A percentile compares a stretch with the other conserved stretches of the same genome.
phyloP scores from a whole-genome alignment of 331 rosid genomes.

The Stylosanthes scabra region DNA sequence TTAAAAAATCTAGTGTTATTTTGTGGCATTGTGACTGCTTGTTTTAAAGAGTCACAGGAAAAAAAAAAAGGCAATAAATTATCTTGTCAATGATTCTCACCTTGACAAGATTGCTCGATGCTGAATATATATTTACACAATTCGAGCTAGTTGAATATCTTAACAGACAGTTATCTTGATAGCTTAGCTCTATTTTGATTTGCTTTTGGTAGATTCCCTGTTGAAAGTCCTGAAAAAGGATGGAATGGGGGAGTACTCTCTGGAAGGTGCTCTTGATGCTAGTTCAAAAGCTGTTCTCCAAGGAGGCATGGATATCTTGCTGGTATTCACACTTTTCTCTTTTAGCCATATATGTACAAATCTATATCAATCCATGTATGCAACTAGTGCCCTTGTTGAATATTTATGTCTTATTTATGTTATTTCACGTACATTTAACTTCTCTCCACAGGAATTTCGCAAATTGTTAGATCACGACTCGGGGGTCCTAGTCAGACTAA shows the following conservation, averaged over 20 bases:
- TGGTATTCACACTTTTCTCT: conserved; percentile 51
- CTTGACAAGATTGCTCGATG: conserved; percentile 14
- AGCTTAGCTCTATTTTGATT: conserved; percentile 35
- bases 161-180: conserved; percentile 12
- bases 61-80: conserved; percentile 31
- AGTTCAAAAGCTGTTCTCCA: conserved; percentile 71
- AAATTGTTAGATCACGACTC: conserved; percentile 71
- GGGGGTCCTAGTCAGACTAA: conserved; percentile 64
- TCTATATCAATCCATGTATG: conserved; percentile 13
- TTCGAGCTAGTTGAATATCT: conserved; percentile 21
- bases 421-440: conserved; percentile 35
- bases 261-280: conserved; percentile 64
- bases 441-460: conserved; percentile 69
- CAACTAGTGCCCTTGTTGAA: conserved; percentile 2
- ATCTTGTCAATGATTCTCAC: conserved; percentile 18
- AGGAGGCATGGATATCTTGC: conserved; percentile 68
- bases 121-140: conserved; percentile 23
- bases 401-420: conserved; percentile 23
- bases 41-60: conserved; percentile 4
- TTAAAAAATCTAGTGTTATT: conserved; percentile 3
- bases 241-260: conserved; percentile 55
- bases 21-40: conserved; percentile 28
- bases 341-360: conserved; percentile 10
- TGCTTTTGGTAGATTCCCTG: conserved; percentile 65
- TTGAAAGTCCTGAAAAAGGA: conserved; percentile 64